phyloP scores from a whole-genome alignment of 177 flowering plant genomes.

The Vitis hybrid region DNA sequence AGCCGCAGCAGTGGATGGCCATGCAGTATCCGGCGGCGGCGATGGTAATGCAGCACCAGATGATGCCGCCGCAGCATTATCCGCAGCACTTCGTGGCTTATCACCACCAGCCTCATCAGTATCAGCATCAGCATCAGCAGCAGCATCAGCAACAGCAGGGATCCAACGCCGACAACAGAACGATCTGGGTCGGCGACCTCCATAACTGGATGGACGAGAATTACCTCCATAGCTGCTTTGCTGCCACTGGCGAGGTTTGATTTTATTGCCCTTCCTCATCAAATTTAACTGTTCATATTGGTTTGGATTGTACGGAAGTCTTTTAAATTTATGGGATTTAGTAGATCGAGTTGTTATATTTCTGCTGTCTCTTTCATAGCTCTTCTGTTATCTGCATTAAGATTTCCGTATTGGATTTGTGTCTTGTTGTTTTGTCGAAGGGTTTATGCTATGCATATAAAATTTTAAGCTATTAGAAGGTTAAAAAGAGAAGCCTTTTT shows the following conservation, averaged over 20 bases:
- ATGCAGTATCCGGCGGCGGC: slow-evolving; percentile 80
- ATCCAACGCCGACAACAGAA: slow-evolving; percentile 68
- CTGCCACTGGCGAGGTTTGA: slow-evolving; percentile 73
- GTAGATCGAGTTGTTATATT: too few species aligned
- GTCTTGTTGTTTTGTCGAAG: too few species aligned
- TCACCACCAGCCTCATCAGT: slow-evolving; percentile 20
- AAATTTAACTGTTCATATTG: not conserved
- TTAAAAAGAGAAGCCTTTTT: too few species aligned
- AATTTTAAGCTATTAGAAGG: too few species aligned
- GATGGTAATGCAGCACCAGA: slow-evolving; percentile 79
- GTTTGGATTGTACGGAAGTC: not conserved
- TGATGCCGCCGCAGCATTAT: slow-evolving; percentile 62
- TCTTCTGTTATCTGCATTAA: too few species aligned
- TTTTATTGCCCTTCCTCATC: not conserved
- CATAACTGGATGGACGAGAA: slow-evolving; percentile 97
- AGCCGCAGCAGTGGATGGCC: slow-evolving; percentile 47
- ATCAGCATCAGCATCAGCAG: slow-evolving; percentile 26
- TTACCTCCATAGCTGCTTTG: slow-evolving; percentile 79
- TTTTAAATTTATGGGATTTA: not conserved
- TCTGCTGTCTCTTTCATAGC: too few species aligned
- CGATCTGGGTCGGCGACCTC: slow-evolving; percentile 94
- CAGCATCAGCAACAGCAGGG: slow-evolving; percentile 33
- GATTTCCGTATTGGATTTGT: too few species aligned
- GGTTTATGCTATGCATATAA: too few species aligned
- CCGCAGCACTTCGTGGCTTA: slow-evolving; percentile 54